A percentile compares a stretch with the other conserved stretches of the same genome.
These are phyloP conservation scores for Cadophora gregata DNA, from an alignment of 2,329 filamentous ascomycete genomes.

Conservation along the genomic window DNA sequence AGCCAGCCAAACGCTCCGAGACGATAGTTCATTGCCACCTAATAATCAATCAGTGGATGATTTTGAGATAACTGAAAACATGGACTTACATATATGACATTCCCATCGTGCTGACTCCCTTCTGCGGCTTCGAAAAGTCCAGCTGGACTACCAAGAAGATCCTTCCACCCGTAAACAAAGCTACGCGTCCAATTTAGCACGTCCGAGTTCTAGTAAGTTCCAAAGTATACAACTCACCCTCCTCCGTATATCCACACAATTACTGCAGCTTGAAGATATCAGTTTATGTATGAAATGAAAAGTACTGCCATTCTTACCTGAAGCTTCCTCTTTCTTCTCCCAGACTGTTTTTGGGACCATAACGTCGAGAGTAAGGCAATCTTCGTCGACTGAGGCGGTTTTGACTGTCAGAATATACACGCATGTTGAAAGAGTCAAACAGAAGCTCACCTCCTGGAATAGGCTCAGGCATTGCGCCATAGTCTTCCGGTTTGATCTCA, in stretches of 20 bases:
- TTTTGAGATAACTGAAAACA: background rate
- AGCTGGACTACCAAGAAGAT: conserved; percentile 12
- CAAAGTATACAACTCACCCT: background rate
- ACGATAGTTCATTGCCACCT: conserved; percentile 9
- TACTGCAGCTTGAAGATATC: background rate
- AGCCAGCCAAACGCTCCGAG: conserved; percentile 16
- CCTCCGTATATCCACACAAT: conserved; percentile 13
- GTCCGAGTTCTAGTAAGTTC: background rate
- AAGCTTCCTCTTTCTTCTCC: background rate
- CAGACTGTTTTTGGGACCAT: conserved; percentile 16
- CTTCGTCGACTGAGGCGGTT: background rate
- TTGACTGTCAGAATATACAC: background rate
- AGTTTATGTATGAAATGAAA: background rate
- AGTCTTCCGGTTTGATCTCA: conserved; percentile 6
- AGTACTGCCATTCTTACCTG: background rate
- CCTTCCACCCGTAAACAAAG: conserved; percentile 17
- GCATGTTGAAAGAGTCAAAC: background rate
- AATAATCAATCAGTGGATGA: background rate
- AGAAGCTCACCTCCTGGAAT: conserved; percentile 8
- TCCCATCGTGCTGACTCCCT: background rate
- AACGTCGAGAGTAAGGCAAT: conserved; percentile 14
- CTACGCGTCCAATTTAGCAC: background rate
- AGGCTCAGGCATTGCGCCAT: background rate
- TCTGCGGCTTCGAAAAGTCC: conserved; percentile 11
- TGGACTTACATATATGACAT: conserved; percentile 15